A percentile compares a stretch with the other conserved stretches of the same genome.
Conservation (phyloP, 805 yeast species). For the Yarrowia bubula region DNA sequence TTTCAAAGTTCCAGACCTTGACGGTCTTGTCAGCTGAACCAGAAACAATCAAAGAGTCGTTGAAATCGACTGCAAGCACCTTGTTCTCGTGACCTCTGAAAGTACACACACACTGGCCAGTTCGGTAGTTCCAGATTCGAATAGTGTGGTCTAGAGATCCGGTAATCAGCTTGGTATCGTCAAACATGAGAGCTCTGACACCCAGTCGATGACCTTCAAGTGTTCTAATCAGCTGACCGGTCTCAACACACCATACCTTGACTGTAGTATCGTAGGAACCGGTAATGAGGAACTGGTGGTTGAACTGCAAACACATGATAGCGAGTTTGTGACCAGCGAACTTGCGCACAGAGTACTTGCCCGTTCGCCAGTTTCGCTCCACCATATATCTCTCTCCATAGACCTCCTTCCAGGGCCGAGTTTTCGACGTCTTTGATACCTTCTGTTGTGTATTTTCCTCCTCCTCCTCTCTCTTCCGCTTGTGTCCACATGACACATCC, state of each 20-base stretch:
- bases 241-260: slow-evolving; percentile 87
- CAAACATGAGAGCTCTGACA: slow-evolving; percentile 80
- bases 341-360: slow-evolving; percentile 58
- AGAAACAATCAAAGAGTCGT: slow-evolving; percentile 76
- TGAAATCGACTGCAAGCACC: slow-evolving; percentile 81
- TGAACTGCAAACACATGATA: slow-evolving; percentile 82
- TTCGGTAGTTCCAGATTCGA: slow-evolving; percentile 92
- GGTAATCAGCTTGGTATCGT: slow-evolving; percentile 82
- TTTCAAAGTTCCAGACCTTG: slow-evolving; percentile 94
- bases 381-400: slow-evolving; percentile 87
- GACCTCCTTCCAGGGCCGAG: slow-evolving; percentile 94
- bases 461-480: slow-evolving; percentile 4
- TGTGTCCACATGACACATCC: not conserved
- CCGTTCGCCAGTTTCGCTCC: slow-evolving; percentile 93
- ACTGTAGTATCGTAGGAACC: slow-evolving; percentile 91
- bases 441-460: not conserved
- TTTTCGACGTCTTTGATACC: slow-evolving; percentile 36
- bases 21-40: slow-evolving; percentile 92
- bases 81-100: slow-evolving; percentile 89
- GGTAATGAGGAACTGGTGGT: slow-evolving; percentile 74
- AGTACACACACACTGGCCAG: slow-evolving; percentile 92
- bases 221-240: slow-evolving; percentile 74
- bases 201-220: slow-evolving; percentile 87
- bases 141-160: slow-evolving; percentile 91
- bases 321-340: slow-evolving; percentile 85